A percentile compares a stretch with the other conserved stretches of the same genome.
Conservation (phyloP, 352 stramenopile species). For the Phytophthora capsici region DNA sequence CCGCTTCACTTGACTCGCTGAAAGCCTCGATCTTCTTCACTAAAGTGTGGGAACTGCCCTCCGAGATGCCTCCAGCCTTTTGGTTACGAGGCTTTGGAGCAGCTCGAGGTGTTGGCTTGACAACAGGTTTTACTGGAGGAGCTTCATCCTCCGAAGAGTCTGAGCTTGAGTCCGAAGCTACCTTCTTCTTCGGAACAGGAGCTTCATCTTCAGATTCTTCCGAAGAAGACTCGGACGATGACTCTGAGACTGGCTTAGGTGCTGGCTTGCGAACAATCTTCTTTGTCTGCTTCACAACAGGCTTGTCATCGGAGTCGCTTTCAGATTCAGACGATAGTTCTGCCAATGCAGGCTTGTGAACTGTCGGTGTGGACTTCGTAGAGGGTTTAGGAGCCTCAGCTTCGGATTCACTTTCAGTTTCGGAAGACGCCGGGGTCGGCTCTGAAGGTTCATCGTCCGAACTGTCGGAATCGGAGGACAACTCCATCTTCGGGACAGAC, state of each 20-base stretch:
- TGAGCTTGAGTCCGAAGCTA: slow-evolving; percentile 15
- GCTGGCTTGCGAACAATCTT: slow-evolving; percentile 1
- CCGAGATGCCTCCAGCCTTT: slow-evolving; percentile 56
- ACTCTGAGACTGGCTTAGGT: slow-evolving; percentile 9
- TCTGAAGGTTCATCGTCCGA: slow-evolving; percentile 29
- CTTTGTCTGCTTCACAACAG: slow-evolving; percentile 12
- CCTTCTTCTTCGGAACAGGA: slow-evolving; percentile 12
- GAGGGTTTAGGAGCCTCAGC: slow-evolving; percentile 14
- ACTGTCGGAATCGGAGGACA: slow-evolving; percentile 31
- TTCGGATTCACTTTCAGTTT: slow-evolving; percentile 19
- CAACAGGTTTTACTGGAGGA: slow-evolving; percentile 10
- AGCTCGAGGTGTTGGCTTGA: slow-evolving; percentile 13
- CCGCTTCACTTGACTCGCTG: slow-evolving; percentile 45
- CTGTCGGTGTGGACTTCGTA: slow-evolving; percentile 7
- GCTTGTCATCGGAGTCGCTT: slow-evolving; percentile 17
- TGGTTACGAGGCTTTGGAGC: slow-evolving; percentile 20
- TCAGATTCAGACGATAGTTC: slow-evolving; percentile 36
- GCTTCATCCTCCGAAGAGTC: slow-evolving; percentile 32
- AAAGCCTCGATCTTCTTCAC: slow-evolving; percentile 87
- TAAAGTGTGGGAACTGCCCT: slow-evolving; percentile 74
- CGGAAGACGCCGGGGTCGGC: slow-evolving; percentile 4
- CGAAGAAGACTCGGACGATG: slow-evolving; percentile 18
- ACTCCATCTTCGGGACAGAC: slow-evolving; percentile 19
- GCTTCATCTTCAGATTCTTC: slow-evolving; percentile 6
- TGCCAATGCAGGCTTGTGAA: slow-evolving; percentile 18